Evolutionary conservation across 805 yeast genomes (phyloP).

Genomic region (Kodamaea jinghongensis): DNA sequence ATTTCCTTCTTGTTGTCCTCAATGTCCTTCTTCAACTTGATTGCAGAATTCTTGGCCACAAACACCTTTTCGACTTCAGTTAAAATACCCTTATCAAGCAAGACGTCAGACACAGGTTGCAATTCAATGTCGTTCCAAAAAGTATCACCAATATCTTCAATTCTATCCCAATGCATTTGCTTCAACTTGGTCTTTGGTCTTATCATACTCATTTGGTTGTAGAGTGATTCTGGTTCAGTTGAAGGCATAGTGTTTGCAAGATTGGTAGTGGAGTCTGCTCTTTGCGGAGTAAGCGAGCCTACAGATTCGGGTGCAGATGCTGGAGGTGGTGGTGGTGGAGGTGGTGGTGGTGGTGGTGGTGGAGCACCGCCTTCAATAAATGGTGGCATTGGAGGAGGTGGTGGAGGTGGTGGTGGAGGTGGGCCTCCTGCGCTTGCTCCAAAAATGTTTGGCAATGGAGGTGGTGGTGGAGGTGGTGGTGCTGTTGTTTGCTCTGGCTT

Average conservation of each 20-base stretch:
- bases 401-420: slow-evolving; percentile 21
- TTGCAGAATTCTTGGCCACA: slow-evolving; percentile 67
- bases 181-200: slow-evolving; percentile 77
- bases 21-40: slow-evolving; percentile 34
- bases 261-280: slow-evolving; percentile 1
- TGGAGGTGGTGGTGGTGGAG: slow-evolving; percentile 23
- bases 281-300: slow-evolving; percentile 2
- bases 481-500: slow-evolving; percentile 3
- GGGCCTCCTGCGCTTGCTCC: slow-evolving; percentile 4
- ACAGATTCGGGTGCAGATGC: slow-evolving; percentile 5
- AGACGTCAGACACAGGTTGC: slow-evolving; percentile 55
- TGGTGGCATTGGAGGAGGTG: slow-evolving; percentile 15
- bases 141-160: slow-evolving; percentile 79
- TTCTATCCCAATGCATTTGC: slow-evolving; percentile 95
- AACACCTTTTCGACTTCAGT: slow-evolving; percentile 82
- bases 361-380: slow-evolving; percentile 14
- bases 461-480: slow-evolving; percentile 26
- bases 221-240: slow-evolving; percentile 1
- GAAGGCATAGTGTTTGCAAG: background rate
- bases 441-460: slow-evolving; percentile 14
- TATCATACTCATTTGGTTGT: slow-evolving; percentile 5
- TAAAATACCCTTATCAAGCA: slow-evolving; percentile 74
- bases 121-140: slow-evolving; percentile 77
- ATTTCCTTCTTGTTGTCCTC: slow-evolving; percentile 9
- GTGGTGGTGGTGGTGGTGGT: slow-evolving; percentile 25